Evolutionary conservation across 2,329 filamentous ascomycete genomes (phyloP).

Genomic region (Calonectria leucothoes): DNA sequence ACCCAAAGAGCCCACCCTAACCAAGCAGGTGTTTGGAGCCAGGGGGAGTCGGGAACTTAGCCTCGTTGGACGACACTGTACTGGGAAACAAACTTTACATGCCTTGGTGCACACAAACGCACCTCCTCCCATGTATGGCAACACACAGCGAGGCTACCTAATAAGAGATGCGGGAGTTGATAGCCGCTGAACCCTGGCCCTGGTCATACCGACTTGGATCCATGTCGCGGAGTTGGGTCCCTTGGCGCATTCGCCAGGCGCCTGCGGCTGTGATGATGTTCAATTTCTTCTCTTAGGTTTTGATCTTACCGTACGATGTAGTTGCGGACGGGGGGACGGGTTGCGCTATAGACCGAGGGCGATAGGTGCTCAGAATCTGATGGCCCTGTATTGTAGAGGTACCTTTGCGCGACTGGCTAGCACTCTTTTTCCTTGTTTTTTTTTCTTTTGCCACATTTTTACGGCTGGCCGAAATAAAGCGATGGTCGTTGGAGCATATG

Average conservation of each 20-base stretch:
- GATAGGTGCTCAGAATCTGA: background rate
- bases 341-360: background rate
- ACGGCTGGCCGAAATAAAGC: background rate
- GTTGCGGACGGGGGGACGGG: background rate
- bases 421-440: too few species aligned
- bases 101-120: background rate
- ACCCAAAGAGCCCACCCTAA: conserved; percentile 14
- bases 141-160: background rate
- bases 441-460: background rate
- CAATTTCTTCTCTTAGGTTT: background rate
- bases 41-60: conserved; percentile 10
- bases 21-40: background rate
- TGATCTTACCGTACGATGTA: conserved; percentile 1
- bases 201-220: background rate
- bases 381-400: background rate
- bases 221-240: background rate
- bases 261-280: background rate
- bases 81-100: background rate
- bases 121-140: background rate
- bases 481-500: background rate
- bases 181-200: conserved; percentile 12
- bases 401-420: background rate
- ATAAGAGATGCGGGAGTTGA: conserved; percentile 3
- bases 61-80: background rate
- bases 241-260: background rate